phyloP scores from a whole-genome alignment of 371 early-diverging fungal species.

The Cokeromyces recurvatus region DNA sequence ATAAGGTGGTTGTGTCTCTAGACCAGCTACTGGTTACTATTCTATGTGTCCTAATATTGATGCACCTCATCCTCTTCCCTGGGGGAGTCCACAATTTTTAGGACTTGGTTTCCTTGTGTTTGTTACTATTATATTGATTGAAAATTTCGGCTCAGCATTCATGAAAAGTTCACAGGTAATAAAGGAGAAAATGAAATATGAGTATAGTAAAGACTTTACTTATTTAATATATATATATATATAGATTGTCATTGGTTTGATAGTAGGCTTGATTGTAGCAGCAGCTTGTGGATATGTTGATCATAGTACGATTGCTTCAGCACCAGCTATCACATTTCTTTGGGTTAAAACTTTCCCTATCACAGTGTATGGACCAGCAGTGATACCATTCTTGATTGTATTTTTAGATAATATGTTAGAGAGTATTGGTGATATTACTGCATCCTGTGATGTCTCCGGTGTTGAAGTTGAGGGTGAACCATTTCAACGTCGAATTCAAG shows the following conservation, averaged over 20 bases:
- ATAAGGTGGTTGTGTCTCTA: constrained; percentile 28
- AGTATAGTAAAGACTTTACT: too few species aligned
- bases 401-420: constrained; percentile 54
- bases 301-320: constrained; percentile 38
- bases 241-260: constrained; percentile 52
- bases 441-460: constrained; percentile 60
- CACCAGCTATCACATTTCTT: constrained; percentile 53
- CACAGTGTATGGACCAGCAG: constrained; percentile 57
- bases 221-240: neutral
- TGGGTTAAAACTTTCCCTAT: constrained; percentile 59
- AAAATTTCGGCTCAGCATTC: constrained; percentile 61
- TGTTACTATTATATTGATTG: constrained; percentile 53
- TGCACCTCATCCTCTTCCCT: constrained; percentile 56
- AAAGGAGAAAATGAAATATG: neutral
- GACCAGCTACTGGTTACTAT: constrained; percentile 50
- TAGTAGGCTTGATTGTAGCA: constrained; percentile 59
- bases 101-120: constrained; percentile 63
- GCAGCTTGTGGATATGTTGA: constrained; percentile 57
- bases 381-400: constrained; percentile 60
- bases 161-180: constrained; percentile 56
- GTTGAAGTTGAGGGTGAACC: constrained; percentile 57
- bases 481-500: constrained; percentile 58
- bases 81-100: constrained; percentile 59
- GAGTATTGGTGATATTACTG: constrained; percentile 62
- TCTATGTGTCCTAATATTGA: constrained; percentile 48